Evolutionary conservation across 176 grass and related monocot genomes (phyloP), one percentile per base, ranked within the genome.

Genomic region (Avena eriantha): DNA sequence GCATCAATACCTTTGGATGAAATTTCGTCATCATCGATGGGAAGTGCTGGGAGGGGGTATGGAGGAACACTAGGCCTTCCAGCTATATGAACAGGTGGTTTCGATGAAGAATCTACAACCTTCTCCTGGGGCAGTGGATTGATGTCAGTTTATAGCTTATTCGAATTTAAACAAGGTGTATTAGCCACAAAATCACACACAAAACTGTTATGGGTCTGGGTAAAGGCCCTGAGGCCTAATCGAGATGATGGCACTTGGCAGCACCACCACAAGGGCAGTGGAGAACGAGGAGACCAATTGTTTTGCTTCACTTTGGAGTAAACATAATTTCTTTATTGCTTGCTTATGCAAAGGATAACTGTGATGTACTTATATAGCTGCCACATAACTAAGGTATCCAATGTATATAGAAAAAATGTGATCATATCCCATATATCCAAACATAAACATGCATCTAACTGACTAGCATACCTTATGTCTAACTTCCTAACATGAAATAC

Each of bases 21-120:
- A 85, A 95, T 92, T 77, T 95, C 91, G 31, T 98, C 93, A 76
- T 95, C 93, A 51, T 95, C 95, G 69, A 92, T 73, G 68, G 86
- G 90, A 87, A 90, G 71, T 79, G 88, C 82, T 50, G 91, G 93
- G 88, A 95, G 63, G 13, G 88, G 81, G 79, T 92, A 95, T 24
- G 93, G 86, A 75, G 90, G 88, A 88, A 93, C 87, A 81, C 74
- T 90, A 73, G 96, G 90, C 49, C 91, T 87, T 86, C 72, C 87
- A 61, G 87, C 77, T 77, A 90, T 78, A 77, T 83, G 92, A 59
- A 91, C 88, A 76, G 90, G 88, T 74, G 83, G 89, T 89, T 98
- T 98, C 10, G 73, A 84, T 57, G 91, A 94, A 86, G 96, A 91
- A 90, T 98, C 93, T 91, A 86, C 85, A 78, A 90, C 91, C 79